Base-by-base conservation (phyloP, 495 filamentous ascomycete species). In the Penicillium bialowiezense region DNA sequence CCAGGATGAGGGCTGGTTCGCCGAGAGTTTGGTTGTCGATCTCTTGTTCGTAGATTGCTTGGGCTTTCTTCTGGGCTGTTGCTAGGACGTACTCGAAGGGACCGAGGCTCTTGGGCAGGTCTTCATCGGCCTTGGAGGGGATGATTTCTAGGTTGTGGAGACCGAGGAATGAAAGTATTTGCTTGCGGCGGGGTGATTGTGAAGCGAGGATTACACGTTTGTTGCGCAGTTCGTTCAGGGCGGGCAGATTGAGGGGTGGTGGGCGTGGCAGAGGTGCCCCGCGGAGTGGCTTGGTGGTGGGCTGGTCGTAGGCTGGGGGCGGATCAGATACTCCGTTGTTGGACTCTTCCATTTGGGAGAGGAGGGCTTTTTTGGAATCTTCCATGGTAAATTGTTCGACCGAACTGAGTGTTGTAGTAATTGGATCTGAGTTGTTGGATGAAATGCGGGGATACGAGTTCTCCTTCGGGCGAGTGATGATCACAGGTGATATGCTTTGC, bases 81-180 rank as follows among this genome's bases (percentile, higher is more conserved):
- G 82, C 79, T 1, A 91, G 77, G 5, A 96, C 93, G 74, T 98
- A 98, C 62, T 91, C 89, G 63, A 90, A 89, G 0, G 93, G 88
- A 1, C 80, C 76, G 38, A 90, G 79, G n/a, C 72, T 69, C 59
- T 97, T 96, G 52, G 87, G 78, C 32, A 92, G 80, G 73, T 96
- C 76, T 68, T 97, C 92, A 31, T 85, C 82, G 37, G 86, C 81
- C 48, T 74, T 81, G 32, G 89, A 95, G 31, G 93, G 89, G 53
- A 86, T 76, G 58, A 96, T 78, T 80, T 96, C 89, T 68, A 96
- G 66, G 60, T 86, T 81, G 26, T 76, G 74, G 5, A 95, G 79
- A 54, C 88, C 88, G 34, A 95, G 73, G 76, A 84, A 63, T 53
- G 64, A 57, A 38, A 98, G 82, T 5, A 98, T 83, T 57, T 87